These are phyloP conservation scores for Oenanthe sinensis DNA, from an alignment of 129 eudicot genomes.

Conservation along the genomic window DNA sequence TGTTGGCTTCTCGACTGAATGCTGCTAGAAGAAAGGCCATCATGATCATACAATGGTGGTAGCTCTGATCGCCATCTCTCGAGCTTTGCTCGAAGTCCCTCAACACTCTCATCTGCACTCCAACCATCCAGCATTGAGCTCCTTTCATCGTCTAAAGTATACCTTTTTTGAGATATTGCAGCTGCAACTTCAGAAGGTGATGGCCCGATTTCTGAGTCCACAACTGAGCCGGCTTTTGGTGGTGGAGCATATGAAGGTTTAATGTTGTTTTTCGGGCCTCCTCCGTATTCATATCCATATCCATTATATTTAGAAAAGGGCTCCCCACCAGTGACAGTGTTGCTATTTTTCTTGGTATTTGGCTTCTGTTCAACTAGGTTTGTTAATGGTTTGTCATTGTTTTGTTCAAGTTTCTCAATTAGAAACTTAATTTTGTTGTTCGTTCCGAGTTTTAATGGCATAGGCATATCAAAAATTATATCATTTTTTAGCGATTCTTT, in stretches of 20 bases:
- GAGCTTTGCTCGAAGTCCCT: constrained; percentile 55
- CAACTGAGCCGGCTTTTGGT: constrained; percentile 26
- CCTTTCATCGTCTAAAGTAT: constrained; percentile 40
- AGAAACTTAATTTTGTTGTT: not conserved
- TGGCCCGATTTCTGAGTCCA: constrained; percentile 59
- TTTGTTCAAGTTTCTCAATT: constrained; percentile 3
- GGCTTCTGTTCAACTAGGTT: constrained; percentile 23
- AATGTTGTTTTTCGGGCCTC: constrained; percentile 6
- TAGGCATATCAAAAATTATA: constrained; percentile 1
- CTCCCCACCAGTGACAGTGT: not conserved
- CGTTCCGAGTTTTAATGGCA: not conserved
- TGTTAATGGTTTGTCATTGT: not conserved
- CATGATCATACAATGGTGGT: constrained; percentile 37
- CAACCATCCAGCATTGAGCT: constrained; percentile 69
- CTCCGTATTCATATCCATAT: not conserved
- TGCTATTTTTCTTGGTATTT: not conserved
- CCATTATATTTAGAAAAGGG: not conserved
- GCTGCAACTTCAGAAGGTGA: constrained; percentile 73
- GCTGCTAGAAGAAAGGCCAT: constrained; percentile 23
- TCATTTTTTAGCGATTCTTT: constrained; percentile 15
- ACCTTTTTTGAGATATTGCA: constrained; percentile 32
- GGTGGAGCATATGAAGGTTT: constrained; percentile 15
- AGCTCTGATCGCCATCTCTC: constrained; percentile 62
- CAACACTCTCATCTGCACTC: constrained; percentile 56
- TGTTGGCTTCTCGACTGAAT: constrained; percentile 17